These are phyloP conservation scores for Penicillium desertorum DNA, from an alignment of 495 filamentous ascomycete genomes.

Conservation along the genomic window DNA sequence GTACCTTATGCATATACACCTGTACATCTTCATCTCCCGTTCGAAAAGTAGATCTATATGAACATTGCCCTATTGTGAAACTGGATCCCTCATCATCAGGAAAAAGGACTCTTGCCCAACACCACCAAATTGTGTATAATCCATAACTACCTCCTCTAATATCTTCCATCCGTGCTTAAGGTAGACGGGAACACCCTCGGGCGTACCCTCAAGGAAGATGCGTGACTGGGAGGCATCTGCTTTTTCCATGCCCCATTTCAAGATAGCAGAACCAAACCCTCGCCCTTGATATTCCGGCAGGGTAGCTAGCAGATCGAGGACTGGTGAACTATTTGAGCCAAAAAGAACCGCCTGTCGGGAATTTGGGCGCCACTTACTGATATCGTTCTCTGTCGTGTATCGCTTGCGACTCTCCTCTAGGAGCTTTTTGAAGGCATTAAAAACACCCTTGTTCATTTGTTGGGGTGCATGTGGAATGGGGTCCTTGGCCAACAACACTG, in stretches of 20 bases:
- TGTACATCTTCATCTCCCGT: too few species aligned
- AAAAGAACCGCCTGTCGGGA: background rate
- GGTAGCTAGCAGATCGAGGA: slow-evolving; percentile 50
- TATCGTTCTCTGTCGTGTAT: slow-evolving; percentile 23
- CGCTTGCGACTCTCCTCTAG: slow-evolving; percentile 19
- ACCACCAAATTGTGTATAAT: slow-evolving; percentile 31
- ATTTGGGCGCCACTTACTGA: slow-evolving; percentile 21
- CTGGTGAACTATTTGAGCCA: slow-evolving; percentile 18
- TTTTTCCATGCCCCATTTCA: slow-evolving; percentile 49
- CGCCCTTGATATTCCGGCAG: slow-evolving; percentile 46
- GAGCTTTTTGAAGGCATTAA: slow-evolving; percentile 17
- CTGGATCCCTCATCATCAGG: slow-evolving; percentile 31
- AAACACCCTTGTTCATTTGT: slow-evolving; percentile 23
- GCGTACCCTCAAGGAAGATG: slow-evolving; percentile 56
- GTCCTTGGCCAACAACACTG: slow-evolving; percentile 16
- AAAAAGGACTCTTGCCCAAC: slow-evolving; percentile 16
- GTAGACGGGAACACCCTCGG: slow-evolving; percentile 53
- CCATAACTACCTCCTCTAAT: slow-evolving; percentile 38
- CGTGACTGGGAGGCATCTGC: slow-evolving; percentile 49
- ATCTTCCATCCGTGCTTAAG: slow-evolving; percentile 51
- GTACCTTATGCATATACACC: too few species aligned
- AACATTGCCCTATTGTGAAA: background rate
- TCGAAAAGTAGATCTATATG: background rate
- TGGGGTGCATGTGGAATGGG: slow-evolving; percentile 17
- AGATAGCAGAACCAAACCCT: slow-evolving; percentile 49